phyloP scores from a whole-genome alignment of 2,329 filamentous ascomycete genomes.

The Fusarium fracticaudum region DNA sequence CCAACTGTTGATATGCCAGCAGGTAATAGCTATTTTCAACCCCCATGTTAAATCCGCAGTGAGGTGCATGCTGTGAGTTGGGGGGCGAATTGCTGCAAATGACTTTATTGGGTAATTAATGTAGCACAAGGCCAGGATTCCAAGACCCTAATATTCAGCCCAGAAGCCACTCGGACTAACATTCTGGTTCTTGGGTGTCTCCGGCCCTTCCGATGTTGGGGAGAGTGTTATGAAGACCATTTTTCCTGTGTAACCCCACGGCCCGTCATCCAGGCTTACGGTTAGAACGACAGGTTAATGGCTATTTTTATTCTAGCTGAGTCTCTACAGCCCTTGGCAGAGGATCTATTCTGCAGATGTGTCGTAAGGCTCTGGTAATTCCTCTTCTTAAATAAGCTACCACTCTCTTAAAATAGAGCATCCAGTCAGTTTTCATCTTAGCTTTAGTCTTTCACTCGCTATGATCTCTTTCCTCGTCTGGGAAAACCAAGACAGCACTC shows the following conservation, averaged over 20 bases:
- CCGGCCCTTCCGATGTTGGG: not conserved
- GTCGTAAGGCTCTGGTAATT: accelerated
- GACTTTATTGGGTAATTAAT: not conserved
- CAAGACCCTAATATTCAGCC: not conserved
- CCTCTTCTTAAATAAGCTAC: accelerated
- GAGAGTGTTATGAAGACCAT: not conserved
- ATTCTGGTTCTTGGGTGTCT: too few species aligned
- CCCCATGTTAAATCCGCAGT: not conserved
- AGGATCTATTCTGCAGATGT: accelerated
- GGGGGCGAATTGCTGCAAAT: accelerated
- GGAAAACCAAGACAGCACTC: accelerated
- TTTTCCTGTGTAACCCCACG: accelerated
- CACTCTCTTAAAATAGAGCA: accelerated
- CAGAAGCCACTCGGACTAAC: not conserved
- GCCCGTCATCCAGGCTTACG: not conserved
- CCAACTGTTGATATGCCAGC: too few species aligned
- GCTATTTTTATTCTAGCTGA: not conserved
- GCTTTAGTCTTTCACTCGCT: accelerated
- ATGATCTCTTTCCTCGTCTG: accelerated
- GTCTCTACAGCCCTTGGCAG: accelerated
- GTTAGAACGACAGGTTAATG: not conserved
- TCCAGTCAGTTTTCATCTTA: not conserved
- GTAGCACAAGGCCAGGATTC: not conserved
- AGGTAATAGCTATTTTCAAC: not conserved
- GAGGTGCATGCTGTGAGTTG: not conserved